A percentile compares a stretch with the other conserved stretches of the same genome.
phyloP scores from a whole-genome alignment of 2,329 filamentous ascomycete genomes.

The Phialophora expanda region DNA sequence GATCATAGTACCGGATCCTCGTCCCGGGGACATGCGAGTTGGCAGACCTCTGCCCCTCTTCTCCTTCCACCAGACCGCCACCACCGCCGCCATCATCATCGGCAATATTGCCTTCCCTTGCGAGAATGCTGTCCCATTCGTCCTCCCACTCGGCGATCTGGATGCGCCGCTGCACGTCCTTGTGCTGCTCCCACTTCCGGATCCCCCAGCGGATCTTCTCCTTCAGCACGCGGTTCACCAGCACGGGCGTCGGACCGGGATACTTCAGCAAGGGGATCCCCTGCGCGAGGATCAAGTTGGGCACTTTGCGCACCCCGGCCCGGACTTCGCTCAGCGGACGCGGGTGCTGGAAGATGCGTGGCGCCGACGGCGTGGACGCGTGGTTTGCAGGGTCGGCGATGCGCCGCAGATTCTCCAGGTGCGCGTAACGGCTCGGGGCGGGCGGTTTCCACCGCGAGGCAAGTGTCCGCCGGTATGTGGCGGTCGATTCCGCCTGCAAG shows the following conservation, averaged over 20 bases:
- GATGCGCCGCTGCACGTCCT: slow-evolving; percentile 43
- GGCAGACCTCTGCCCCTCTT: neutral
- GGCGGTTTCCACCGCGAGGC: slow-evolving; percentile 28
- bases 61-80: neutral
- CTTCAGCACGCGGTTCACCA: slow-evolving; percentile 47
- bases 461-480: slow-evolving; percentile 12
- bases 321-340: slow-evolving; percentile 28
- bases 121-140: slow-evolving; percentile 48
- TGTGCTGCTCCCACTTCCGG: slow-evolving; percentile 44
- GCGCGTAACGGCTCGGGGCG: neutral
- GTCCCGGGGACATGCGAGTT: too few relatives aligned
- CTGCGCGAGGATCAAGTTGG: slow-evolving; percentile 50
- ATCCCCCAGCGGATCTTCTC: slow-evolving; percentile 46
- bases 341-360: slow-evolving; percentile 34
- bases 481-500: slow-evolving; percentile 17
- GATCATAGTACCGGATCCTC: neutral
- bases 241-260: slow-evolving; percentile 52
- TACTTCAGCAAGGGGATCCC: slow-evolving; percentile 51
- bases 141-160: slow-evolving; percentile 50
- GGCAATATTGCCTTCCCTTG: slow-evolving; percentile 3
- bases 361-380: slow-evolving; percentile 16
- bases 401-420: slow-evolving; percentile 27
- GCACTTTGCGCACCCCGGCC: slow-evolving; percentile 48
- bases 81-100: neutral
- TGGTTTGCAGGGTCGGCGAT: slow-evolving; percentile 21